These are phyloP conservation scores for Tetragonia tetragonoides DNA, from an alignment of 148 eudicot species.

Conservation along the genomic window DNA sequence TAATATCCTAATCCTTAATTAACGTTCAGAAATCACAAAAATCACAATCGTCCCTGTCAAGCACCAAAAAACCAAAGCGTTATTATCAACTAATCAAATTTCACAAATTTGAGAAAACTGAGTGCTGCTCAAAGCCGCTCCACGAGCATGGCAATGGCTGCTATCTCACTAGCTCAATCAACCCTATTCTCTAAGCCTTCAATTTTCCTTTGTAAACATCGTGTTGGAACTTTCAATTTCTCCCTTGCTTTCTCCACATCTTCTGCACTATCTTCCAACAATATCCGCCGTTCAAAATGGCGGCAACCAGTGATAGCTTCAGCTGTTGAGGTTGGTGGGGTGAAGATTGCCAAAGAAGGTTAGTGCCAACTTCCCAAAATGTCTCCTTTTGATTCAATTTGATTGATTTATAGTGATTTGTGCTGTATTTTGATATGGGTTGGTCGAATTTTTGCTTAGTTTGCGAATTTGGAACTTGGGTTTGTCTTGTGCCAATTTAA, in stretches of 20 bases:
- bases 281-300: conserved; percentile 35
- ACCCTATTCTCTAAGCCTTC: conserved; percentile 43
- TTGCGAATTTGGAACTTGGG: conserved; percentile 5
- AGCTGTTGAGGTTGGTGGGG: conserved; percentile 63
- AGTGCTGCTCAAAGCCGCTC: conserved; percentile 16
- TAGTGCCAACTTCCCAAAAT: conserved; percentile 21
- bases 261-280: conserved; percentile 29
- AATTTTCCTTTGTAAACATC: conserved; percentile 23
- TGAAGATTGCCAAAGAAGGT: conserved; percentile 69
- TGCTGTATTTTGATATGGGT: conserved; percentile 6
- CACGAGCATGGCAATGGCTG: conserved; percentile 29
- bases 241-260: conserved; percentile 38
- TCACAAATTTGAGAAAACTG: conserved; percentile 16
- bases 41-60: neutral
- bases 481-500: neutral
- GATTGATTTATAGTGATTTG: neutral
- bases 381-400: conserved; percentile 3
- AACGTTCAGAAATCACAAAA: too few relatives aligned
- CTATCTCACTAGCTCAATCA: conserved; percentile 38
- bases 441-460: neutral
- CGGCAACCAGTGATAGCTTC: conserved; percentile 48
- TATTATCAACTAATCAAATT: neutral
- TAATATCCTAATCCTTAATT: too few relatives aligned
- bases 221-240: conserved; percentile 21
- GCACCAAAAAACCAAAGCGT: neutral